Percentiles rank a stretch among this genome's conserved stretches.
These are phyloP conservation scores for Penicillium brevicompactum DNA, from an alignment of 2,329 filamentous ascomycete species.

Conservation along the genomic window DNA sequence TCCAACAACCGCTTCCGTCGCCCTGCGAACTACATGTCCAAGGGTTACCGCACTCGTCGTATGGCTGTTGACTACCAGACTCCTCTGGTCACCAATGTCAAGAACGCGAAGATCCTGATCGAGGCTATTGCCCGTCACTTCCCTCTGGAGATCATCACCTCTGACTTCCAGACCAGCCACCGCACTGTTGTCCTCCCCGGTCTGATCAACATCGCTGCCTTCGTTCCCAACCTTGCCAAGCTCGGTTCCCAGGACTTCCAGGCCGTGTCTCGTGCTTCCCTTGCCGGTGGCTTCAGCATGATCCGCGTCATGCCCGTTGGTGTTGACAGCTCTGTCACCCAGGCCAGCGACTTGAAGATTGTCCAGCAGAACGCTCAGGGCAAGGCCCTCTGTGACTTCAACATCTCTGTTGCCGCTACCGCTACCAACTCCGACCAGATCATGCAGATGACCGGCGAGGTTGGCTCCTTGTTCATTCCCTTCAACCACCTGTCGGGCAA, in stretches of 20 bases:
- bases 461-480: constrained; percentile 79
- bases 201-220: constrained; percentile 76
- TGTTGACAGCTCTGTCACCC: constrained; percentile 70
- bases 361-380: constrained; percentile 71
- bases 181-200: constrained; percentile 72
- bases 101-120: constrained; percentile 96
- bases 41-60: constrained; percentile 91
- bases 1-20: constrained; percentile 96
- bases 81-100: constrained; percentile 96
- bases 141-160: constrained; percentile 76
- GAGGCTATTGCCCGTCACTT: constrained; percentile 92
- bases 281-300: constrained; percentile 78
- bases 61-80: constrained; percentile 99
- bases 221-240: constrained; percentile 72
- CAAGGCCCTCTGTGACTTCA: constrained; percentile 74
- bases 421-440: constrained; percentile 74
- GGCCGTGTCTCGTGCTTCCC: constrained; percentile 70
- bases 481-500: constrained; percentile 81
- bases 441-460: constrained; percentile 69
- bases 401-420: constrained; percentile 75
- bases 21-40: constrained; percentile 97
- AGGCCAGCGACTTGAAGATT: constrained; percentile 69
- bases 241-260: constrained; percentile 68
- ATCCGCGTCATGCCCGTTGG: constrained; percentile 77
- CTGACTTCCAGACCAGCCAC: constrained; percentile 92